phyloP scores from a whole-genome alignment of 306 rosid genomes.

The Benincasa hispida region DNA sequence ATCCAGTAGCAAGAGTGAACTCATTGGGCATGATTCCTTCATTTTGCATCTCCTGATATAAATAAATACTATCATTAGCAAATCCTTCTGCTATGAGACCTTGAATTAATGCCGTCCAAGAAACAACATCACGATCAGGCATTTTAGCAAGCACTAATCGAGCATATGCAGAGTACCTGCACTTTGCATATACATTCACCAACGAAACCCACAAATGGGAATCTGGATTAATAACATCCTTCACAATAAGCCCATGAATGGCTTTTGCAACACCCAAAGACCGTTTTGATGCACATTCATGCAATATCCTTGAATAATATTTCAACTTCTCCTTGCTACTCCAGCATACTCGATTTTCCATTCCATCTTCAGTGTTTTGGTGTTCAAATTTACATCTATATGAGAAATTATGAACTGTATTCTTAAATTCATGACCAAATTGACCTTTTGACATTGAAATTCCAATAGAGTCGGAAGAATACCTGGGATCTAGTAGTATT shows the following conservation, averaged over 20 bases:
- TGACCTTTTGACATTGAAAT: neutral
- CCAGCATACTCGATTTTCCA: neutral
- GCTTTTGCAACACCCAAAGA: constrained; percentile 20
- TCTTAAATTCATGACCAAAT: neutral
- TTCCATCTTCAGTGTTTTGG: constrained; percentile 1
- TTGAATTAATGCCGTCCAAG: constrained; percentile 28
- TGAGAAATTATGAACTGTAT: neutral
- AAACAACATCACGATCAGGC: constrained; percentile 31
- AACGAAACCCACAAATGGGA: constrained; percentile 28
- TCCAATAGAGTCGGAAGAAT: neutral
- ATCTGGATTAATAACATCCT: constrained; percentile 21
- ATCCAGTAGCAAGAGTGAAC: constrained; percentile 25
- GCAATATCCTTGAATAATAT: constrained; percentile 17
- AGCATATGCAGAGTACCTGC: constrained; percentile 15
- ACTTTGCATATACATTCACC: constrained; percentile 26
- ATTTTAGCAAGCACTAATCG: constrained; percentile 24
- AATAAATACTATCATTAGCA: constrained; percentile 9
- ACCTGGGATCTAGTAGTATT: neutral
- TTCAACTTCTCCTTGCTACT: constrained; percentile 14
- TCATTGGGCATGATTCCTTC: constrained; percentile 27
- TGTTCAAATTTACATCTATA: neutral
- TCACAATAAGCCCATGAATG: constrained; percentile 26
- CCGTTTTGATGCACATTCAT: constrained; percentile 16
- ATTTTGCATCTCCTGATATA: constrained; percentile 26
- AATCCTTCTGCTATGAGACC: constrained; percentile 21